Percentiles rank a stretch among this genome's conserved stretches.
phyloP scores from a whole-genome alignment of 2,329 filamentous ascomycete species.

The Penicillium occitanis region DNA sequence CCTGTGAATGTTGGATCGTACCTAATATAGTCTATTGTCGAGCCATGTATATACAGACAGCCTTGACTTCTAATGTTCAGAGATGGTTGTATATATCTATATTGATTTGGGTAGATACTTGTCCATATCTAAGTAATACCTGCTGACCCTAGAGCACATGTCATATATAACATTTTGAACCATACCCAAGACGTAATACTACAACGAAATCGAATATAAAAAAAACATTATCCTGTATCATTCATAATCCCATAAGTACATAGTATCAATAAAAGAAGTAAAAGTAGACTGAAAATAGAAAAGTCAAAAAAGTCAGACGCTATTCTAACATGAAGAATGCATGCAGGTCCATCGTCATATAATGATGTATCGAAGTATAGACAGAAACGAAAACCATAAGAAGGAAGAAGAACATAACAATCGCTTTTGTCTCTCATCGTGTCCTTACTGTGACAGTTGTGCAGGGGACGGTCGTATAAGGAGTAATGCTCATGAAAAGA shows the following conservation, averaged over 20 bases:
- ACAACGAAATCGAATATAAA: background rate
- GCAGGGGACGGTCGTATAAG: background rate
- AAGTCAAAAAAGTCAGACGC: constrained; percentile 1
- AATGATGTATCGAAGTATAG: constrained; percentile 4
- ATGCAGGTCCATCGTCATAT: constrained; percentile 1
- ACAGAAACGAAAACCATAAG: background rate
- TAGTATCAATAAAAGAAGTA: constrained; percentile 3
- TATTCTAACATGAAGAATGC: constrained; percentile 15
- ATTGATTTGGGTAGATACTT: too few relatives aligned
- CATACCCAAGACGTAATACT: background rate
- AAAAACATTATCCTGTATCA: constrained; percentile 11
- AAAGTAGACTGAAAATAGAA: constrained; percentile 6
- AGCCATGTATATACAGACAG: background rate
- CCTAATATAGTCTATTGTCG: too few relatives aligned
- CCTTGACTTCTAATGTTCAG: background rate
- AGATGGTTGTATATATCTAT: background rate
- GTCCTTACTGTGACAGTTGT: background rate
- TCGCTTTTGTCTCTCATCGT: constrained; percentile 5
- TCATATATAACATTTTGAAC: background rate
- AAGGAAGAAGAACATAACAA: background rate
- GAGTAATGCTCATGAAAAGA: constrained; percentile 2
- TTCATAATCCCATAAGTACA: constrained; percentile 7
- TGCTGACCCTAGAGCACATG: too few relatives aligned
- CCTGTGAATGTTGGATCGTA: background rate
- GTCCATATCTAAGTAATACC: too few relatives aligned